phyloP scores from a whole-genome alignment of 75 land plant genomes.

The Adiantum capillusveneris region DNA sequence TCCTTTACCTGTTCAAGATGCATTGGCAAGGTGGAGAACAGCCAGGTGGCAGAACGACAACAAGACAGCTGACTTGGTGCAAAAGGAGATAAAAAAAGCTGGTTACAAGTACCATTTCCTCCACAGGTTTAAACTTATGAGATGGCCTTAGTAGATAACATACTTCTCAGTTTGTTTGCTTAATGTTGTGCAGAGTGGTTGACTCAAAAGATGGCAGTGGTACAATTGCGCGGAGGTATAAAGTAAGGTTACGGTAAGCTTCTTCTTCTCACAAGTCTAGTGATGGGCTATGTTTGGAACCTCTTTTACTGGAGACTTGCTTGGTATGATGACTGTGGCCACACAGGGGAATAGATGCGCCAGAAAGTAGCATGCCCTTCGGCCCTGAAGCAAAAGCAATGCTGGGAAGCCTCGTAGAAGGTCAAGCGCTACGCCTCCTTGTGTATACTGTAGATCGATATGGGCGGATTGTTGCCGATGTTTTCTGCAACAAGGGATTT shows the following conservation, averaged over 20 bases:
- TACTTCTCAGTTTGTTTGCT: background rate
- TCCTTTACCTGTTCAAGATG: conserved; percentile 45
- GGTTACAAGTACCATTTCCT: conserved; percentile 92
- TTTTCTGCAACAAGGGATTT: conserved; percentile 52
- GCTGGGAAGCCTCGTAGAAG: conserved; percentile 50
- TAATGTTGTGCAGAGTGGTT: conserved; percentile 41
- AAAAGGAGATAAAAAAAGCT: conserved; percentile 45
- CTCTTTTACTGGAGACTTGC: background rate
- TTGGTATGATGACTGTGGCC: background rate
- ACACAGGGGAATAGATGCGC: conserved; percentile 96
- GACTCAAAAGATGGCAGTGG: conserved; percentile 38
- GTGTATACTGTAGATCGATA: conserved; percentile 78
- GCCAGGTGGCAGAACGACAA: conserved; percentile 52
- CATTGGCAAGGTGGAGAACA: conserved; percentile 38
- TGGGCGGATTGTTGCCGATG: conserved; percentile 70
- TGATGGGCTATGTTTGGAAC: conserved; percentile 2
- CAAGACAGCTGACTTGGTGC: conserved; percentile 56
- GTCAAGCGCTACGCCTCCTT: conserved; percentile 53
- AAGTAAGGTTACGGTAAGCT: conserved; percentile 67
- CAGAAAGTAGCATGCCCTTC: conserved; percentile 87
- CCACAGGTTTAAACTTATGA: background rate
- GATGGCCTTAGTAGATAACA: no score
- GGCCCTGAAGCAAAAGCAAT: conserved; percentile 76
- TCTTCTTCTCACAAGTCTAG: background rate
- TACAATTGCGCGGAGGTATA: conserved; percentile 54